These are phyloP conservation scores for Phaeoacremonium minimum DNA, from an alignment of 2,329 filamentous ascomycete species.

Conservation along the genomic window DNA sequence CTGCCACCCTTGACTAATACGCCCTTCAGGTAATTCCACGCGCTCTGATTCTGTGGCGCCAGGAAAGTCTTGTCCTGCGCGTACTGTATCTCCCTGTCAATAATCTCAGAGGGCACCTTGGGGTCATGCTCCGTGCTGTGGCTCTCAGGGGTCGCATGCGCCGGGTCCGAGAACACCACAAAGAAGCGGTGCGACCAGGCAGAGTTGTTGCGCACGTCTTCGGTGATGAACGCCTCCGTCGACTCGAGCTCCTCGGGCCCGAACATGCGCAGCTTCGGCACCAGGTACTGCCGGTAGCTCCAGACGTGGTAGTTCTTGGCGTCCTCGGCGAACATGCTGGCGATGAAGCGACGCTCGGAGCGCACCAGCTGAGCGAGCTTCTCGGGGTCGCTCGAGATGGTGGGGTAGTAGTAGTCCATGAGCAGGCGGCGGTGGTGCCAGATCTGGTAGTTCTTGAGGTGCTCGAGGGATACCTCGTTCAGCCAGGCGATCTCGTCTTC, in stretches of 20 bases:
- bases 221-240: conserved; percentile 67
- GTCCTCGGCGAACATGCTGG: conserved; percentile 76
- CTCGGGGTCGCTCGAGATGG: conserved; percentile 56
- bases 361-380: conserved; percentile 53
- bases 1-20: conserved; percentile 65
- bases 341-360: conserved; percentile 72
- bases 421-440: conserved; percentile 75
- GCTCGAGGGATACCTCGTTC: conserved; percentile 73
- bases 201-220: conserved; percentile 91
- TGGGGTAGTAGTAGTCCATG: conserved; percentile 51
- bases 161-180: conserved; percentile 70
- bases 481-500: conserved; percentile 78
- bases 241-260: conserved; percentile 64
- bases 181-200: conserved; percentile 98
- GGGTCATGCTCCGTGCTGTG: conserved; percentile 49
- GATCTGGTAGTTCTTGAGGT: conserved; percentile 99
- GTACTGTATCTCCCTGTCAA: conserved; percentile 73
- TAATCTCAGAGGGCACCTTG: conserved; percentile 54
- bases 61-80: conserved; percentile 68
- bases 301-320: conserved; percentile 99
- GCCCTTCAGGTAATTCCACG: conserved; percentile 88
- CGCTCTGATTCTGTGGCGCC: conserved; percentile 89
- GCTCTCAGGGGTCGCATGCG: conserved; percentile 37
- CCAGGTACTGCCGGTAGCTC: conserved; percentile 80
- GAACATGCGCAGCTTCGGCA: conserved; percentile 62